These are phyloP conservation scores for Alternaria atra DNA, from an alignment of 2,329 filamentous ascomycete genomes.

Conservation along the genomic window DNA sequence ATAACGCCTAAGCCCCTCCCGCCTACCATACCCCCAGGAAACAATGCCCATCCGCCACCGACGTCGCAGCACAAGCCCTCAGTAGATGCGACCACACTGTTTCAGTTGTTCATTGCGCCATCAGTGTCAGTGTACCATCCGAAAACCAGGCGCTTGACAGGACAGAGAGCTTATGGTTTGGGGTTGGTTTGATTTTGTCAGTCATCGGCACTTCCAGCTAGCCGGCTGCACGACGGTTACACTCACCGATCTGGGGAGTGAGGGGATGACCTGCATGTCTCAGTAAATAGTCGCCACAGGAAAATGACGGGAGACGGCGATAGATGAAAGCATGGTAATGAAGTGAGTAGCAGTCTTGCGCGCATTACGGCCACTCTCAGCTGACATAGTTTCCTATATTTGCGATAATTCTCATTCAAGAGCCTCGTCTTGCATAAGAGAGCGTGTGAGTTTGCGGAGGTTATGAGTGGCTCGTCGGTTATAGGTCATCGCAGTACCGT, in stretches of 20 bases:
- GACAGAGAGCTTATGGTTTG: not conserved
- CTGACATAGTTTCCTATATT: too few species aligned
- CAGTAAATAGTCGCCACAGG: not conserved
- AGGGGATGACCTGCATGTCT: conserved; percentile 2
- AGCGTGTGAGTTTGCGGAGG: too few species aligned
- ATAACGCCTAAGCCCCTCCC: not conserved
- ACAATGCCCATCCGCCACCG: conserved; percentile 10
- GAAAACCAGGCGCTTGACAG: not conserved
- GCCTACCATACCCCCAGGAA: not conserved
- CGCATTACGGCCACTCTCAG: too few species aligned
- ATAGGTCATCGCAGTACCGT: too few species aligned
- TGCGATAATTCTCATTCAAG: too few species aligned
- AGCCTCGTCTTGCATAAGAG: too few species aligned
- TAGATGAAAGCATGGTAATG: not conserved
- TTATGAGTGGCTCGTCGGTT: too few species aligned
- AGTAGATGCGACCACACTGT: conserved; percentile 12
- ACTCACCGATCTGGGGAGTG: not conserved
- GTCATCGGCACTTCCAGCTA: conserved; percentile 24
- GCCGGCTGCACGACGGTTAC: not conserved
- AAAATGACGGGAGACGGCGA: not conserved
- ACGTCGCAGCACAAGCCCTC: conserved; percentile 18
- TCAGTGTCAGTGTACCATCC: not conserved
- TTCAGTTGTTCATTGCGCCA: conserved; percentile 10
- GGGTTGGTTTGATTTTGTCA: not conserved
- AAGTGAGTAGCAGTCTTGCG: too few species aligned